Evolutionary conservation across 345 rosid genomes (phyloP), one percentile per base, ranked within the genome.

Genomic region (Citrus glauca): DNA sequence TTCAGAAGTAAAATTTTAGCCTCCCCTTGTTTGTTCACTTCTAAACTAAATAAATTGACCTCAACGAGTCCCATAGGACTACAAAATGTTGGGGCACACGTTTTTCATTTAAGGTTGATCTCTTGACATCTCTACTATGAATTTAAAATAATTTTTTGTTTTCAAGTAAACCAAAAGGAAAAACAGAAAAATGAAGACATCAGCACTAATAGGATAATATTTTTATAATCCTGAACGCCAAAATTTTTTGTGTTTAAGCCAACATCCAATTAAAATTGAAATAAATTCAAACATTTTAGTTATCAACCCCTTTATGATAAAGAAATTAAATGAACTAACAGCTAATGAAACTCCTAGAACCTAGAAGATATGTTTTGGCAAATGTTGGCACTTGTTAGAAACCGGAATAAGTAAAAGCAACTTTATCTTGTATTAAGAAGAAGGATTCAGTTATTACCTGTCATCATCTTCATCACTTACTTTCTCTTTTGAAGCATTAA

Each of bases 401-500:
- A n/a, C 56, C 17, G 2, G 7, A 42, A 45, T 6, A 56, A 20
- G 69, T 32, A n/a, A n/a, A 30, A 64, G 68, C 40, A 69, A 6
- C 22, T 42, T 69, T 40, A 42, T 25, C 32, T 24, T 35, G 60
- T 11, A 32, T 27, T 66, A 28, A 9, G 5, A 65, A 1, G n/a
- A 45, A 67, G 62, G 17, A 45, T 45, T 42, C 25, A 66, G 24
- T 7, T 67, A 11, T 66, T 66, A 88, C 91, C 88, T 86, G 32
- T 82, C 81, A 56, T 86, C 83, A 22, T 77, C 81, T 61, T 24
- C 55, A 48, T 62, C 63, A n/a, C 71, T 9, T 28, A 67, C 73
- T 38, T 68, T 85, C 56, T 78, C 86, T 76, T 56, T 78, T 25
- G 50, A 25, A n/a, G 85, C 53, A 67, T n/a, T 73, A 70, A 85